Conservation (phyloP, 768 basidiomycete species). For the Kwoniella europaea region DNA sequence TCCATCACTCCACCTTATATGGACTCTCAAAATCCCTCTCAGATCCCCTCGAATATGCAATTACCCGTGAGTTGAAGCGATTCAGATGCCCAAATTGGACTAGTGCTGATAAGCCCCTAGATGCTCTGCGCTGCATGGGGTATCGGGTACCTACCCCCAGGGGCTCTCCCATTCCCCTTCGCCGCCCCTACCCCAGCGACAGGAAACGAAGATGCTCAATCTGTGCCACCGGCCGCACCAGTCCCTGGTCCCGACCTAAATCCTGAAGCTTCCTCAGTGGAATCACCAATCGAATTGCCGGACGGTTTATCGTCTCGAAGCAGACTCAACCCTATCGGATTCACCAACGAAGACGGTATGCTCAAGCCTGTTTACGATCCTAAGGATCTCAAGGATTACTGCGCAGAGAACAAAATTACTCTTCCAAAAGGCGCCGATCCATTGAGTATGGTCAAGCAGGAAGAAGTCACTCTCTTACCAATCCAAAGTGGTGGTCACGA, state of each 20-base stretch:
- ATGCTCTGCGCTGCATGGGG: conserved; percentile 13
- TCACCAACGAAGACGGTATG: conserved; percentile 22
- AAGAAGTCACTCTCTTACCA: conserved; percentile 19
- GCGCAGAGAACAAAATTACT: conserved; percentile 16
- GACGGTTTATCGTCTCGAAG: neutral
- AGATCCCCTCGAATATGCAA: neutral
- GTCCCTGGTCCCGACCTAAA: neutral
- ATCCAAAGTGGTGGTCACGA: conserved; percentile 30
- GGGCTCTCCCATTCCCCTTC: neutral
- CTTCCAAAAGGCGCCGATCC: neutral
- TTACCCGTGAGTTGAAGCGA: conserved; percentile 1
- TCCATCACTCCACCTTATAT: neutral
- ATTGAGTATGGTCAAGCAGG: neutral
- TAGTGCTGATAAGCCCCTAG: neutral
- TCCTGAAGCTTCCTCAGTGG: neutral
- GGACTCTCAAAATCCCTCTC: no score
- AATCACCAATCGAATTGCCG: neutral
- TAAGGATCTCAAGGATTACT: conserved; percentile 25
- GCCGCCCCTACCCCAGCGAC: neutral
- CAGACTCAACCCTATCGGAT: conserved; percentile 7
- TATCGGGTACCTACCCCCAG: conserved; percentile 7
- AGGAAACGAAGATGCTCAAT: no score
- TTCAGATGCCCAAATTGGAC: no score
- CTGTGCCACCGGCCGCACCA: neutral
- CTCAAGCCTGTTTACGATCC: conserved; percentile 30